Evolutionary conservation across 164 flowering plant genomes (phyloP), one percentile per base, ranked within the genome.

Genomic region (Piper betle): DNA sequence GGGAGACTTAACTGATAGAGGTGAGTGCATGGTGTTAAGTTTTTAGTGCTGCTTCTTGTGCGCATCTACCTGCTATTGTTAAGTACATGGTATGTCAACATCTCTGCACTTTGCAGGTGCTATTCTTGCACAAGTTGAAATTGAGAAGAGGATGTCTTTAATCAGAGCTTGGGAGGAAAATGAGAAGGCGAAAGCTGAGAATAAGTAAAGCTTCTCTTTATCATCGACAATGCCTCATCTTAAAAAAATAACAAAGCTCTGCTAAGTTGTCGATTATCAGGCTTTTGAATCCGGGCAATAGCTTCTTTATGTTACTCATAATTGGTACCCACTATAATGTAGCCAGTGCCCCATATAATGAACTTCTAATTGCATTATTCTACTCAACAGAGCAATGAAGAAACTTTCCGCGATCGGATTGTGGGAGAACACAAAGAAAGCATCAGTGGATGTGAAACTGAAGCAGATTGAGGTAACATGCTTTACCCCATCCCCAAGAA

Each of bases 91-190:
- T 37, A 20, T 55, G 11, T 10, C 5, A 3, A 46, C 3, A 15
- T 46, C 50, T 46, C 50, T 46, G 50, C n/a, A 25, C 60, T 55
- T 46, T 64, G 62, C 74, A 93, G 99, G 90, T 82, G 62, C 81
- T 60, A 85, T 81, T 52, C 88, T 90, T 58, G 79, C 94, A 16
- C 75, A 74, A 52, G 66, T 90, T 68, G 89, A 80, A 67, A 74
- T 78, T 18, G 94, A 86, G 62, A 93, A 88, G 78, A 86, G 73
- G 66, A 11, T 75, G 69, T 84, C 92, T 39, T 81, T 82, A 52
- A 74, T 93, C 78, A 84, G 70, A 67, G 99, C 99, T 53, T 90
- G 99, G 99, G 96, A 88, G 73, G 99, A 93, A 7, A 81, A 71
- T 57, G 97, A 90, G 70, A 90, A 90, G 67, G 54, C 83, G 16